Conservation (phyloP, 2,329 filamentous ascomycete species). For the Diaporthe sp. region DNA sequence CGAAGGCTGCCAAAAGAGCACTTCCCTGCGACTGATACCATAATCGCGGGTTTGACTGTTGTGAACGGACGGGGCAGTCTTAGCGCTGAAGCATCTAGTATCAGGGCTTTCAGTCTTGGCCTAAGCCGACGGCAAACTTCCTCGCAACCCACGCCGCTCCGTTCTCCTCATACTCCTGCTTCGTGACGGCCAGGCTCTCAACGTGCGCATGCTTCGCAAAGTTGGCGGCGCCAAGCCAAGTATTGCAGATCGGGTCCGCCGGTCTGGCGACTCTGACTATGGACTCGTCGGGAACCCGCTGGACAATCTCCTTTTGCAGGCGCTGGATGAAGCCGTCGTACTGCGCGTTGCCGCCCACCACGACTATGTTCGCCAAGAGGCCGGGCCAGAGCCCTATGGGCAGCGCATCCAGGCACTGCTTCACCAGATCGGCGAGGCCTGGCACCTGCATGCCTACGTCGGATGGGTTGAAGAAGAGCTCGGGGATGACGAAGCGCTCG, state of each 20-base stretch:
- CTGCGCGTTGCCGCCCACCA: slow-evolving; percentile 88
- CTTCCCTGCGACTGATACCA: not conserved
- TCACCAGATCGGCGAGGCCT: slow-evolving; percentile 85
- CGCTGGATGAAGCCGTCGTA: slow-evolving; percentile 87
- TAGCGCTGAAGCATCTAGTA: not conserved
- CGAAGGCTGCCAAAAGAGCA: not conserved
- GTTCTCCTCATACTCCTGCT: slow-evolving; percentile 90
- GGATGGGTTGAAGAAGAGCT: slow-evolving; percentile 87
- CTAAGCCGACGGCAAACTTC: slow-evolving; percentile 70
- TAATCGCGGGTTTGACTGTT: not conserved
- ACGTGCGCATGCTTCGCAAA: slow-evolving; percentile 80
- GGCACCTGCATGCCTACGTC: slow-evolving; percentile 89
- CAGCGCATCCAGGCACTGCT: slow-evolving; percentile 81
- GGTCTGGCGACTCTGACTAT: slow-evolving; percentile 80
- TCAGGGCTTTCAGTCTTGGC: slow-evolving; percentile 42
- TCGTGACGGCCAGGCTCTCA: slow-evolving; percentile 80
- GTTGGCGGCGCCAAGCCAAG: slow-evolving; percentile 87
- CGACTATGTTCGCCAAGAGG: slow-evolving; percentile 87
- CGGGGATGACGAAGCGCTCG: slow-evolving; percentile 91
- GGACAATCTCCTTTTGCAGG: slow-evolving; percentile 80
- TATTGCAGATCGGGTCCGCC: slow-evolving; percentile 81
- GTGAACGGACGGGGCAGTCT: not conserved
- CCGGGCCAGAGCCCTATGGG: slow-evolving; percentile 88
- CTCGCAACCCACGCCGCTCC: slow-evolving; percentile 82
- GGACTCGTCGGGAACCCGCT: slow-evolving; percentile 81